A percentile compares a stretch with the other conserved stretches of the same genome.
Evolutionary conservation across 2,329 filamentous ascomycete genomes (phyloP).

Genomic region (Capronia epimyces): DNA sequence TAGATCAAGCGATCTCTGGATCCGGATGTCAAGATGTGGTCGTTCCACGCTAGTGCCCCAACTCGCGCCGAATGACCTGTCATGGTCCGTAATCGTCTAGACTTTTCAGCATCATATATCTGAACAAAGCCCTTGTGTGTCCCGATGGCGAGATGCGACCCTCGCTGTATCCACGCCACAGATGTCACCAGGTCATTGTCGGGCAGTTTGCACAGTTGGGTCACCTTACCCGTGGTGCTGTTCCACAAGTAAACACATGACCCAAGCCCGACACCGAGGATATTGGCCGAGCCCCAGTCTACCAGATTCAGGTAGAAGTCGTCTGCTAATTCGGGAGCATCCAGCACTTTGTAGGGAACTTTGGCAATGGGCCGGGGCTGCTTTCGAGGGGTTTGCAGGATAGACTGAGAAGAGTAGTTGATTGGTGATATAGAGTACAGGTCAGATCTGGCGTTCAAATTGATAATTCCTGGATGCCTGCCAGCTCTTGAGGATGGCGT

Average conservation of each 20-base stretch:
- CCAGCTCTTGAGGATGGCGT: slow-evolving; percentile 87
- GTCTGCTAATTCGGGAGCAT: slow-evolving; percentile 91
- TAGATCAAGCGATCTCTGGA: slow-evolving; percentile 91
- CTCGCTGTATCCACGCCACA: slow-evolving; percentile 96
- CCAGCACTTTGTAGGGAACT: slow-evolving; percentile 94
- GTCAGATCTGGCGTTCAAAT: slow-evolving; percentile 82
- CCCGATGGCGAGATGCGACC: slow-evolving; percentile 90
- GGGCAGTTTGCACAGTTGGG: slow-evolving; percentile 84
- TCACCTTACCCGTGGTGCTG: slow-evolving; percentile 81
- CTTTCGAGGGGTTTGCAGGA: slow-evolving; percentile 83
- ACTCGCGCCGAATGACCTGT: slow-evolving; percentile 91
- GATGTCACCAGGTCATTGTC: slow-evolving; percentile 87
- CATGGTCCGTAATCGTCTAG: slow-evolving; percentile 85
- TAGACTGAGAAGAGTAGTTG: slow-evolving; percentile 84
- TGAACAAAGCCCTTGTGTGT: slow-evolving; percentile 92
- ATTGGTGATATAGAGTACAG: slow-evolving; percentile 95
- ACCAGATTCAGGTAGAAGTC: slow-evolving; percentile 98
- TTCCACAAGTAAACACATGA: slow-evolving; percentile 99
- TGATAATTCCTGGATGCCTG: slow-evolving; percentile 64
- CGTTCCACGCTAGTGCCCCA: slow-evolving; percentile 93
- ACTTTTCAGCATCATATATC: slow-evolving; percentile 92
- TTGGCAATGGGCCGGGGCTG: slow-evolving; percentile 88
- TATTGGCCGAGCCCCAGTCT: slow-evolving; percentile 94
- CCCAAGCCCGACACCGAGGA: slow-evolving; percentile 85
- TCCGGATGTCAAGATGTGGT: slow-evolving; percentile 92